phyloP scores from a whole-genome alignment of 345 rosid species.

The Orychophragmus violaceus region DNA sequence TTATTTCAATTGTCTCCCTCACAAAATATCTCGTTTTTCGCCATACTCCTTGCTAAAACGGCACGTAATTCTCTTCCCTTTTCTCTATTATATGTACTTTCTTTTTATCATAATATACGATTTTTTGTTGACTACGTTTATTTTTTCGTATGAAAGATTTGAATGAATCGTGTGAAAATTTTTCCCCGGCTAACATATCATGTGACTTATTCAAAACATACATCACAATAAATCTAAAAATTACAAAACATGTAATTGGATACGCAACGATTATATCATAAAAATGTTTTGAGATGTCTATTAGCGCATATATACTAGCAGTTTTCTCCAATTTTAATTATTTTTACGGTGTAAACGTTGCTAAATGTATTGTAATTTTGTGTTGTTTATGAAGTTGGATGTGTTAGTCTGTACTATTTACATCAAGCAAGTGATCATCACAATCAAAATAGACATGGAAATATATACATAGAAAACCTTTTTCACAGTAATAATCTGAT shows the following conservation, averaged over 20 bases:
- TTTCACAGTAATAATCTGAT: neutral
- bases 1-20: slow-evolving; percentile 47
- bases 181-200: too few relatives aligned
- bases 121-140: neutral
- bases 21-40: slow-evolving; percentile 34
- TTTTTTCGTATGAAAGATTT: neutral
- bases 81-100: neutral
- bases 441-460: slow-evolving; percentile 7
- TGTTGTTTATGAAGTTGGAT: slow-evolving; percentile 21
- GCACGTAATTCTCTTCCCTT: slow-evolving; percentile 31
- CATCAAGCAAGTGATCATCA: slow-evolving; percentile 18
- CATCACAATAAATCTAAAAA: too few relatives aligned
- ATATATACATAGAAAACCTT: slow-evolving; percentile 4
- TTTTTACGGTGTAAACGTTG: neutral
- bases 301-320: neutral
- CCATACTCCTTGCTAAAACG: slow-evolving; percentile 46
- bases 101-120: neutral
- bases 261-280: neutral
- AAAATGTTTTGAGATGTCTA: neutral
- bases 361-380: neutral
- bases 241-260: too few relatives aligned
- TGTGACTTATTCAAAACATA: too few relatives aligned
- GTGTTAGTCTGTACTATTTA: slow-evolving; percentile 27
- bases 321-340: neutral
- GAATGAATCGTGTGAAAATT: neutral